Evolutionary conservation across 768 basidiomycete genomes (phyloP), one percentile per base, ranked within the genome.

Genomic region (Lentinula boryana): DNA sequence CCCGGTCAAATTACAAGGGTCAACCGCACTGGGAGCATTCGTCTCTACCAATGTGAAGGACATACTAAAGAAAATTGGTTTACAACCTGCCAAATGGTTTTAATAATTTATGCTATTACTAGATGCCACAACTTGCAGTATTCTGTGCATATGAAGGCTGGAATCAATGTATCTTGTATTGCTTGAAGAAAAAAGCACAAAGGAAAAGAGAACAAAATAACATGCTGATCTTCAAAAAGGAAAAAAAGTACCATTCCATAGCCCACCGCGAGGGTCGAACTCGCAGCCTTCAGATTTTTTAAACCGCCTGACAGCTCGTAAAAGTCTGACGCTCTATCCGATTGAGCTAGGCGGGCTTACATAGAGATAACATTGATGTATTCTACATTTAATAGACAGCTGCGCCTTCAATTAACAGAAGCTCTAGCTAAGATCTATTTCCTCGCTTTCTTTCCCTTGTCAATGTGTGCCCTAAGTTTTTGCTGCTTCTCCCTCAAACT

Each of bases 261-360:
- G 85, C 85, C 86, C 85, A 85, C 84, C 86, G 86, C 86, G 86
- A 85, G 86, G 85, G 80, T 87, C 86, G 86, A 87, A 87, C 86
- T 85, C 86, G 86, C 86, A 87, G 83, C 86, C 86, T 87, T 87
- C 84, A 52, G 51, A 52, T 52, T 12, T 5, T 18, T 8, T 8
- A 5, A 2, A 18, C 46, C 46, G 31, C 5, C 35, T 27, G 6
- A 50, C 10, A 23, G n/a, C n/a, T 31, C 27, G 43, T 58, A 58
- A 58, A 58, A 83, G 81, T 82, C 80, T 81, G 80, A 82, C 81
- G 81, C 81, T 82, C 81, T 82, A 80, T 77, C 81, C 80, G 78
- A 82, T 82, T 82, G 81, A 82, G 81, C 81, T 81, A 82, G 81
- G 79, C 79, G 76, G 80, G 80, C 80, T 63, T 54, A 54, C n/a